Percentiles rank a stretch among this genome's conserved stretches.
These are phyloP conservation scores for Neocucurbitaria cava DNA, from an alignment of 2,329 filamentous ascomycete species.

Conservation along the genomic window DNA sequence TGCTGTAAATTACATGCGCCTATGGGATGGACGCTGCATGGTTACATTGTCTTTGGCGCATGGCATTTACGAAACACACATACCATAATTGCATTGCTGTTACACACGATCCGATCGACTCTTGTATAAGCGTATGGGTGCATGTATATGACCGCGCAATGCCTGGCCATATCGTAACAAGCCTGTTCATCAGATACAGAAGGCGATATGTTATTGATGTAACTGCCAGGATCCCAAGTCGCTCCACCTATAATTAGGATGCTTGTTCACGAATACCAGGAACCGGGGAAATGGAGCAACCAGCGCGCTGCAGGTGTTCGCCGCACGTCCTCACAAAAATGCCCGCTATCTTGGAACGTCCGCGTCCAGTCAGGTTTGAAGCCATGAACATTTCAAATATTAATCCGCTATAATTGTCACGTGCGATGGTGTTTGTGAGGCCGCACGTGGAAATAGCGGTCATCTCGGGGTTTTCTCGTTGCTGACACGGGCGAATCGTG, in stretches of 20 bases:
- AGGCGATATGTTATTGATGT: neutral
- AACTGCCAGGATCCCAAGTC: neutral
- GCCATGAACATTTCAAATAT: too few species aligned
- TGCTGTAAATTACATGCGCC: neutral
- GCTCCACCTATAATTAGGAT: too few species aligned
- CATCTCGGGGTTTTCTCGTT: neutral
- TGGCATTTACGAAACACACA: neutral
- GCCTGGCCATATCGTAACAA: neutral
- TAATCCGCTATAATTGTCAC: too few species aligned
- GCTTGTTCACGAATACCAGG: too few species aligned
- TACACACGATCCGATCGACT: neutral
- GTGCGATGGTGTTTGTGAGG: too few species aligned
- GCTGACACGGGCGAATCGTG: constrained; percentile 6
- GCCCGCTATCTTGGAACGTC: too few species aligned
- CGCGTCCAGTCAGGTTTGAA: too few species aligned
- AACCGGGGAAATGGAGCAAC: too few species aligned
- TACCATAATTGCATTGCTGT: neutral
- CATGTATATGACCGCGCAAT: too few species aligned
- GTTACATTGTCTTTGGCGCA: neutral
- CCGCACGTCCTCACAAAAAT: too few species aligned
- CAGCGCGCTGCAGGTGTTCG: too few species aligned
- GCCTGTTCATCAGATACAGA: neutral
- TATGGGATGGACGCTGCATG: neutral
- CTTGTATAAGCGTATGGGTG: too few species aligned
- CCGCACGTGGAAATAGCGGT: neutral